phyloP scores from a whole-genome alignment of 23 red algal species.

The Gracilaria gracilis region DNA sequence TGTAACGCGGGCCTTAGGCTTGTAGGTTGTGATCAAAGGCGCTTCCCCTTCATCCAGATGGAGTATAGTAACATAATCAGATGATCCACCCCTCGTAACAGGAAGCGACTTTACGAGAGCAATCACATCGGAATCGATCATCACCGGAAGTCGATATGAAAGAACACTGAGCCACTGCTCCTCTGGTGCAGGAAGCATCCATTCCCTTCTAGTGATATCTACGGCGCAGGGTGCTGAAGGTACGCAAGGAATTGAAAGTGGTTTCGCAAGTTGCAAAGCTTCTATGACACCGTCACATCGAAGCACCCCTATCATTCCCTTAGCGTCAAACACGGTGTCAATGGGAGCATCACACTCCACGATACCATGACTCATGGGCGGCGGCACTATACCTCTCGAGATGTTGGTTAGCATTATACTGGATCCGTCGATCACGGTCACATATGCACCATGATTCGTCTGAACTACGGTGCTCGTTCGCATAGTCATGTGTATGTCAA shows the following conservation, averaged over 20 bases:
- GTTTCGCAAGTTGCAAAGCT: not conserved
- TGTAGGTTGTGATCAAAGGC: not conserved
- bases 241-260: not conserved
- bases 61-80: not conserved
- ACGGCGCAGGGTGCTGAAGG: not conserved
- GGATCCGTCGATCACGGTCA: constrained; percentile 38
- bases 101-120: not conserved
- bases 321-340: constrained; percentile 28
- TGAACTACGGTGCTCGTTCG: not conserved
- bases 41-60: not conserved
- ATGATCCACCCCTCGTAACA: too few species aligned
- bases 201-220: not conserved
- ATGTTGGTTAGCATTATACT: constrained; percentile 42
- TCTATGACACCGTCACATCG: constrained; percentile 17
- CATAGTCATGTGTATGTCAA: constrained; percentile 26
- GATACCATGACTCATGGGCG: constrained; percentile 53
- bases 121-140: not conserved
- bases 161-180: not conserved
- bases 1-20: not conserved
- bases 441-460: not conserved
- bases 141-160: not conserved
- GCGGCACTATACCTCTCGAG: constrained; percentile 26
- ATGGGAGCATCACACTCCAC: constrained; percentile 4
- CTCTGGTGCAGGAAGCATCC: not conserved
- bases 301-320: constrained; percentile 1